Conservation (phyloP, 2,329 filamentous ascomycete species). For the Trichoderma sp. region DNA sequence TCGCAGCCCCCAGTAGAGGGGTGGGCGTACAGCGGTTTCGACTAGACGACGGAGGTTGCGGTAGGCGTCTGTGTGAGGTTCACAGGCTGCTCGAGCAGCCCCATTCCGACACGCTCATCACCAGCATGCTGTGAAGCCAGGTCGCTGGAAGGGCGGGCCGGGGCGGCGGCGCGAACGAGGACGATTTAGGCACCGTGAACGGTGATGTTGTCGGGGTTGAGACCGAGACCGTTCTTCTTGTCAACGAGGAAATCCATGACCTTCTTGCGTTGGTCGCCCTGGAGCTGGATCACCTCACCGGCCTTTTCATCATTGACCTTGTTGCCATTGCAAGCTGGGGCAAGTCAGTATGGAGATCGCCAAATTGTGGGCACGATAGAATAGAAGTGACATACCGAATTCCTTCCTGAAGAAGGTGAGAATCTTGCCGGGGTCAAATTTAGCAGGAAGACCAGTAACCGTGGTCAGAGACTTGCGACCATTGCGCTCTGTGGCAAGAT, state of each 20-base stretch:
- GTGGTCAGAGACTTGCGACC: slow-evolving; percentile 99
- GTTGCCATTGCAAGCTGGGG: slow-evolving; percentile 93
- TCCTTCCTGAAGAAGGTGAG: slow-evolving; percentile 99
- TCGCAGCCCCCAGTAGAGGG: background rate
- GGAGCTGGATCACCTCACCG: slow-evolving; percentile 99
- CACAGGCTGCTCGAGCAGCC: slow-evolving; percentile 27
- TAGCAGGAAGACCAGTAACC: slow-evolving; percentile 97
- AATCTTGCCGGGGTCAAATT: slow-evolving; percentile 99
- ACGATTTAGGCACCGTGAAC: slow-evolving; percentile 56
- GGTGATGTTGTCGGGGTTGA: slow-evolving; percentile 97
- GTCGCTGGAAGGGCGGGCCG: slow-evolving; percentile 39
- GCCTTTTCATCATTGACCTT: slow-evolving; percentile 94
- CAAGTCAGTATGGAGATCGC: background rate
- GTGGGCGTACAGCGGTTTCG: background rate
- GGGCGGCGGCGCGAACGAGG: slow-evolving; percentile 39
- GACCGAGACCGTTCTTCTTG: slow-evolving; percentile 90
- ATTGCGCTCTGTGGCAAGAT: slow-evolving; percentile 79
- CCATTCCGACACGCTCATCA: slow-evolving; percentile 32
- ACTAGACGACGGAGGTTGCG: background rate
- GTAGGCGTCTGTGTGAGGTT: slow-evolving; percentile 22
- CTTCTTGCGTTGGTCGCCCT: slow-evolving; percentile 98
- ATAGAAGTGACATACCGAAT: slow-evolving; percentile 64
- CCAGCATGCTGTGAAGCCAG: slow-evolving; percentile 32
- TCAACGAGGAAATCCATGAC: slow-evolving; percentile 96
- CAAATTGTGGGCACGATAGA: background rate